A percentile compares a stretch with the other conserved stretches of the same genome.
phyloP scores from a whole-genome alignment of 148 eudicot species.

The Rhododendron vialii region DNA sequence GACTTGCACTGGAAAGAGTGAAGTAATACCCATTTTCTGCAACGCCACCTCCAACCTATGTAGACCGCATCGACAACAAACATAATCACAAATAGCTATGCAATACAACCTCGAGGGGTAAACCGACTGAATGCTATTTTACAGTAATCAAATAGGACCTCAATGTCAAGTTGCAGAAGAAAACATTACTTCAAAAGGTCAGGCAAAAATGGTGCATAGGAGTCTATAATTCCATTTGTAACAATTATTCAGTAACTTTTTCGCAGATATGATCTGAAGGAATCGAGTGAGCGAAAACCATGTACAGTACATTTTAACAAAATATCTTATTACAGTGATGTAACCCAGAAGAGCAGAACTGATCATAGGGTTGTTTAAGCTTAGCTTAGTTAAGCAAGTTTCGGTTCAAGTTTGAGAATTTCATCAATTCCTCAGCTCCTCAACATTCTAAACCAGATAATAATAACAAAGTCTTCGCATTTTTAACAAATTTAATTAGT shows the following conservation, averaged over 20 bases:
- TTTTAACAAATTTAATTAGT: neutral
- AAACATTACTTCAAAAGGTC: neutral
- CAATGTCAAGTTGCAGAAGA: neutral
- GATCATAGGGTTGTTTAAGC: neutral
- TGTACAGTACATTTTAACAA: neutral
- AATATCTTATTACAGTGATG: neutral
- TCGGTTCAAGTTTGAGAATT: neutral
- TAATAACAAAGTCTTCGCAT: neutral
- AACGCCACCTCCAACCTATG: slow-evolving; percentile 63
- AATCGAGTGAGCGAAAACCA: neutral
- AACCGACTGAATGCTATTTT: neutral
- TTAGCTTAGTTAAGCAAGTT: neutral
- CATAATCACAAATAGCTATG: neutral
- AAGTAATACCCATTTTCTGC: slow-evolving; percentile 51
- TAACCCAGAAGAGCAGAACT: neutral
- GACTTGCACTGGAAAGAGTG: slow-evolving; percentile 88
- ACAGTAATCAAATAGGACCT: neutral
- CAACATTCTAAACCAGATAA: neutral
- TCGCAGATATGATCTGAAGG: neutral
- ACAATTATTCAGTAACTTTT: neutral
- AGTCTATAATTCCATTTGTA: neutral
- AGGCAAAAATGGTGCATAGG: neutral
- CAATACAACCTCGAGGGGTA: neutral
- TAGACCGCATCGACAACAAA: slow-evolving; percentile 1
- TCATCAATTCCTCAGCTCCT: neutral